Conservation (phyloP, 441 rosid species). For the Omphalea diandra region DNA sequence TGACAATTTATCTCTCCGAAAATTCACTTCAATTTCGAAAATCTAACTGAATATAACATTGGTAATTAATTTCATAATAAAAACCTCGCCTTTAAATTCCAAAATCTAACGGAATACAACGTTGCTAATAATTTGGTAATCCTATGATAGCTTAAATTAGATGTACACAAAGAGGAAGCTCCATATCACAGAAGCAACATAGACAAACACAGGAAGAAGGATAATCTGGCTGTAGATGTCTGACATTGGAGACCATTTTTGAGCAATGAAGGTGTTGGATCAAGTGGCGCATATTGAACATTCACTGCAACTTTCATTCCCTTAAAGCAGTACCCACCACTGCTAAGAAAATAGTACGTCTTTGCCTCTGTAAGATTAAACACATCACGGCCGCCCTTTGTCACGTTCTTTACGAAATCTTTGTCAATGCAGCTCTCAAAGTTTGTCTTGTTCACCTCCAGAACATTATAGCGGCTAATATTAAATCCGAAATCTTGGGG, state of each 20-base stretch:
- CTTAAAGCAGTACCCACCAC: slow-evolving; percentile 35
- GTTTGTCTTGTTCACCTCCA: slow-evolving; percentile 47
- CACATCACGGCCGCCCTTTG: slow-evolving; percentile 51
- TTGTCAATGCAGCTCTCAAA: slow-evolving; percentile 33
- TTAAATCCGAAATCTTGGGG: slow-evolving; percentile 38
- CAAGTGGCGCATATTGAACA: slow-evolving; percentile 16
- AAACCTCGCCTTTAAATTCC: too few relatives aligned
- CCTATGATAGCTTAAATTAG: background rate
- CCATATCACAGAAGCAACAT: background rate
- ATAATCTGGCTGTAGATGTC: background rate
- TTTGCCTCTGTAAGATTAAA: slow-evolving; percentile 41
- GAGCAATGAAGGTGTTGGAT: background rate
- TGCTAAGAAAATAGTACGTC: slow-evolving; percentile 45
- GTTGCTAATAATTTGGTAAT: too few relatives aligned
- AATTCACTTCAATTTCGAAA: too few relatives aligned
- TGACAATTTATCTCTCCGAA: too few relatives aligned
- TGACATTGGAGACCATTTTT: background rate
- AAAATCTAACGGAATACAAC: too few relatives aligned
- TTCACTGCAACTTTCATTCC: slow-evolving; percentile 42
- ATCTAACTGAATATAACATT: too few relatives aligned
- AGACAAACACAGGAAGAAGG: background rate
- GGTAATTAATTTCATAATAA: too few relatives aligned
- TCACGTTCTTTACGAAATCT: slow-evolving; percentile 39
- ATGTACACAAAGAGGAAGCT: background rate
- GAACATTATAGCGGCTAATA: slow-evolving; percentile 35